These are phyloP conservation scores for Arthroderma sp. DNA, from an alignment of 2,329 filamentous ascomycete species.

Conservation along the genomic window DNA sequence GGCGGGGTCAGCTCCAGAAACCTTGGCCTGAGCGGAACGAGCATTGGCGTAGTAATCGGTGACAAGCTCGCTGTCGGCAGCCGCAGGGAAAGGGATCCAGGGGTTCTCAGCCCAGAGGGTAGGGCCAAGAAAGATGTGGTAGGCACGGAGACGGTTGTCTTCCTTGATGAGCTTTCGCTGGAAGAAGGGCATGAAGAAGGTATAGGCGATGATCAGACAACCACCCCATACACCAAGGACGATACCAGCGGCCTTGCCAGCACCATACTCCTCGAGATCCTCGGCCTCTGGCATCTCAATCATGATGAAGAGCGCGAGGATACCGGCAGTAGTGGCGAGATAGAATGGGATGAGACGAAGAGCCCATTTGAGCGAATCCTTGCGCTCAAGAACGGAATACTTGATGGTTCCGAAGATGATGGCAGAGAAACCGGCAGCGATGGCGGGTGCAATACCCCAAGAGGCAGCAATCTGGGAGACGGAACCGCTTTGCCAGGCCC, in stretches of 20 bases:
- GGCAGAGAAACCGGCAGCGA: conserved; percentile 36
- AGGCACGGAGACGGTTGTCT: conserved; percentile 21
- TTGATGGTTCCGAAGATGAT: conserved; percentile 39
- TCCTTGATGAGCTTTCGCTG: conserved; percentile 22
- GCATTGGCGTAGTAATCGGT: conserved; percentile 25
- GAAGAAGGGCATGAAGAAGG: conserved; percentile 27
- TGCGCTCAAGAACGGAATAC: conserved; percentile 36
- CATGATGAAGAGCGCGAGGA: conserved; percentile 47
- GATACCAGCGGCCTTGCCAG: conserved; percentile 17
- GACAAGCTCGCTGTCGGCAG: conserved; percentile 22
- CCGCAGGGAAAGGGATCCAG: conserved; percentile 22
- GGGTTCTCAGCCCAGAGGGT: conserved; percentile 26
- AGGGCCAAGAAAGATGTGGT: conserved; percentile 27
- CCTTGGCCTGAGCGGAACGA: conserved; percentile 15
- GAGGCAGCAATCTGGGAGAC: conserved; percentile 37
- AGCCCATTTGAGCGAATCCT: conserved; percentile 37
- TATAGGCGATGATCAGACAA: conserved; percentile 17
- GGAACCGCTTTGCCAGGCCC: conserved; percentile 32
- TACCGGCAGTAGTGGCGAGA: conserved; percentile 35
- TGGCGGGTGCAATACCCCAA: conserved; percentile 37
- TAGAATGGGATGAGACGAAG: conserved; percentile 38
- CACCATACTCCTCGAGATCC: conserved; percentile 19
- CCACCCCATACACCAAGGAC: conserved; percentile 24
- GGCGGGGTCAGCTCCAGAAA: conserved; percentile 3
- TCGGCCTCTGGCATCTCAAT: conserved; percentile 27